These are phyloP conservation scores for Endothia cerciana DNA, from an alignment of 2,329 filamentous ascomycete species.

Conservation along the genomic window DNA sequence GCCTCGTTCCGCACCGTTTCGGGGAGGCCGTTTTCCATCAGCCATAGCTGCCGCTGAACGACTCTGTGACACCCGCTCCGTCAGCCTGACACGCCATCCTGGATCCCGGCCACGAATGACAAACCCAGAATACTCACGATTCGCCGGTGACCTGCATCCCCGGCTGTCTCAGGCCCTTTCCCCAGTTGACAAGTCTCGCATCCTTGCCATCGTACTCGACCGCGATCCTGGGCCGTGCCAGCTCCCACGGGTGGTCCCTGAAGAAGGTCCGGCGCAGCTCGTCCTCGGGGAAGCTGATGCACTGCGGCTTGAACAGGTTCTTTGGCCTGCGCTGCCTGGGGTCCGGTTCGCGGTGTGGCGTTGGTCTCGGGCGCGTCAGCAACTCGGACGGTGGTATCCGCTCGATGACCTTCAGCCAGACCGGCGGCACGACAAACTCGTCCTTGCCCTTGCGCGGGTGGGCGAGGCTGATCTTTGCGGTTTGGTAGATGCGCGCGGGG, in stretches of 20 bases:
- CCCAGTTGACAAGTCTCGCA: conserved; percentile 77
- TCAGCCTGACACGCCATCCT: neutral
- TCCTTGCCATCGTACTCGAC: conserved; percentile 88
- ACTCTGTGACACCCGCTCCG: conserved; percentile 61
- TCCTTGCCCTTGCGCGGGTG: conserved; percentile 37
- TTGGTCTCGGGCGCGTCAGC: conserved; percentile 56
- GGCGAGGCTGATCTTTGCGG: conserved; percentile 41
- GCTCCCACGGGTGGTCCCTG: conserved; percentile 94
- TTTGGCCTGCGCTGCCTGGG: conserved; percentile 66
- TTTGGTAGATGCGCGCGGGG: conserved; percentile 50
- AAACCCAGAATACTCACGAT: conserved; percentile 57
- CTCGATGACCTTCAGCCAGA: conserved; percentile 58
- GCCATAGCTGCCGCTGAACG: conserved; percentile 86
- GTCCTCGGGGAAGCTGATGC: conserved; percentile 83
- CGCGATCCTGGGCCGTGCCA: conserved; percentile 84
- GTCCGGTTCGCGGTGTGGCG: conserved; percentile 47
- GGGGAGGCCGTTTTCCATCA: conserved; percentile 64
- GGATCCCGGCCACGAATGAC: neutral
- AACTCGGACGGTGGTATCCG: conserved; percentile 62
- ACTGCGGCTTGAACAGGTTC: conserved; percentile 78
- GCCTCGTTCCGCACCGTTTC: conserved; percentile 9
- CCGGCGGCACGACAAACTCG: conserved; percentile 40
- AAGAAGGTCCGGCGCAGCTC: conserved; percentile 80
- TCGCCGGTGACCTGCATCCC: conserved; percentile 82
- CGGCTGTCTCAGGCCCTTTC: conserved; percentile 70